Base-by-base conservation (phyloP, 176 grass and related monocot genomes). In the Juncus inflexus region DNA sequence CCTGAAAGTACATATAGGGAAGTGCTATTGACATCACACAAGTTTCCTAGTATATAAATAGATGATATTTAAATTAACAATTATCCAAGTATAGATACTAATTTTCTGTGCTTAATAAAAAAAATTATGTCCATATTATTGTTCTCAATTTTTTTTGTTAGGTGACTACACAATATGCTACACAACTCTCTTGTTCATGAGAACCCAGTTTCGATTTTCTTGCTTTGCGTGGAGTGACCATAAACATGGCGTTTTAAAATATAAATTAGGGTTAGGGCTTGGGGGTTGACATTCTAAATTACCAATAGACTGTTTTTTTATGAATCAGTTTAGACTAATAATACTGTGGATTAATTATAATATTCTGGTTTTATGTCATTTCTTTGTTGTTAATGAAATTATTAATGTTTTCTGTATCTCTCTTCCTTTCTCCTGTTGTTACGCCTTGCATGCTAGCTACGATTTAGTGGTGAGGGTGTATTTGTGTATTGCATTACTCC, bases 211-310 rank as follows among this genome's bases (percentile, higher is more conserved):
- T 52, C 19, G 19, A 28, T 28, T 28, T 28, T 28, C 11, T 41
- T 56, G 52, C 35, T 40, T 76, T 76, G 73, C 73, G 50, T 76
- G 73, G 65, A 5, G 52, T 56, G 73, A 55, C 60, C 19, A 76
- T 76, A 39, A 76, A 76, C 50, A 76, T 14, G 61, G 60, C 3
- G 35, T 9, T 54, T 63, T 62, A 41, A 63, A 57, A 55, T 28
- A 49, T 45, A 53, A 74, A 9, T 47, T 47, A 47, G 43, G 43
- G 43, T 47, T 47, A 47, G 9, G 43, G 43, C 4, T 28, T 6
- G 43, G 49, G 37, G 61, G 62, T 76, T 76, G 61, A 76, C 73
- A 65, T 76, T 43, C 52, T 40, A 14, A 58, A 45, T 35, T 71
- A 6, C 50, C 4, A 69, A 37, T 2, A 28, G 19, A 28, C 19